Conservation (phyloP, 2,329 filamentous ascomycete genomes). For the Aspergillus versicolor region DNA sequence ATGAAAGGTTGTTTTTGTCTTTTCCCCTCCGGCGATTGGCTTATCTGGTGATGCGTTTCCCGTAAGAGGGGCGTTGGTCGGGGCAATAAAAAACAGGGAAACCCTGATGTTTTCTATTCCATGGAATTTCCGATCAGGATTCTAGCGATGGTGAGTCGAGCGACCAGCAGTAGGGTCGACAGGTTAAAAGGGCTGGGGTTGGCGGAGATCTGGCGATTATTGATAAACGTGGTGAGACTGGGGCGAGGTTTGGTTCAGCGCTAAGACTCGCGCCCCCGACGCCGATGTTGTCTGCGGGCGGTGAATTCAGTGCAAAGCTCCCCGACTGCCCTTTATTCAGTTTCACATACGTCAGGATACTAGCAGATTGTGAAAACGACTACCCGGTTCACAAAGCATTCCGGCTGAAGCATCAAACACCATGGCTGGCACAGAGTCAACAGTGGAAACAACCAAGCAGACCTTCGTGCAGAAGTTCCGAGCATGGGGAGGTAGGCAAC, state of each 20-base stretch:
- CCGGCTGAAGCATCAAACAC: background rate
- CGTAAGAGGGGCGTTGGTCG: background rate
- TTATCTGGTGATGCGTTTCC: background rate
- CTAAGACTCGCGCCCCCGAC: conserved; percentile 16
- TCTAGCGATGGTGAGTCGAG: background rate
- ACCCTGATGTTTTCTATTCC: background rate
- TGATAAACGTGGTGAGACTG: conserved; percentile 30
- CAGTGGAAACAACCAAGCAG: conserved; percentile 36
- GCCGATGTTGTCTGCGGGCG: conserved; percentile 11
- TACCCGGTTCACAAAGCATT: background rate
- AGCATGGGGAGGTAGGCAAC: conserved; percentile 44
- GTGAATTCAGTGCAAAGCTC: background rate
- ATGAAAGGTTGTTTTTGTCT: background rate
- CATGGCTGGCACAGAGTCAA: conserved; percentile 30
- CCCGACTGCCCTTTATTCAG: background rate
- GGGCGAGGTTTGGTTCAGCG: conserved; percentile 19
- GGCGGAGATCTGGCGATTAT: conserved; percentile 17
- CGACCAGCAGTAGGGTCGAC: background rate
- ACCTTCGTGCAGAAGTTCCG: conserved; percentile 39
- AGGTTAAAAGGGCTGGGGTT: conserved; percentile 1
- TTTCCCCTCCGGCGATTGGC: background rate
- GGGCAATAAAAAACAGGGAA: background rate
- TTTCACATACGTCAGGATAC: background rate
- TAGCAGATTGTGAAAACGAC: background rate
- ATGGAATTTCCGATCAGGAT: background rate